Evolutionary conservation across 2,329 filamentous ascomycete species (phyloP), one percentile per base, ranked within the genome.

Genomic region (Aureobasidium namibiae): DNA sequence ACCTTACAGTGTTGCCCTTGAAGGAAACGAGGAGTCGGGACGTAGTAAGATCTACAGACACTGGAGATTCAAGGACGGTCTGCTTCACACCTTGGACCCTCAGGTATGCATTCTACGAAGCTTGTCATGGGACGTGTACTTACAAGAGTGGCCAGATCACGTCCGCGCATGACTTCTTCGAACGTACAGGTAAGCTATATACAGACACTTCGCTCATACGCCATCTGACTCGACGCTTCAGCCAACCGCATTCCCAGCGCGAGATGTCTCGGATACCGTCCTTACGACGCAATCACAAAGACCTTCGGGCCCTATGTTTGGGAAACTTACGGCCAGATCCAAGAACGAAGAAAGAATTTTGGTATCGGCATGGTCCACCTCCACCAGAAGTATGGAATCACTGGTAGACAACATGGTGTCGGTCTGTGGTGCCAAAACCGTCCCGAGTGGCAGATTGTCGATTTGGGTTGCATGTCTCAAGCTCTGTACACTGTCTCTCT

Each of bases 401-500:
- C 79, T 13, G 82, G 79, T 4, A 75, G 80, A 49, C 86, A 87
- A 69, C 87, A 88, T 70, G 89, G 87, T 56, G 79, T 95, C 63
- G 90, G 90, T 23, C 74, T 95, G 52, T 95, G 90, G 90, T 89
- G 88, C 68, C 88, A 90, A 73, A 95, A 95, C 74, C 81, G 90
- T 61, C 86, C 90, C 0, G 89, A 95, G 74, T 95, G 90, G 90
- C 89, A 95, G 77, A 85, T 95, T 62, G 83, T 86, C 59, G 85
- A 97, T 78, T 77, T 97, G 69, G 94, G 84, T 39, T 86, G 89
- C 70, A 85, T 89, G 76, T 94, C 91, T 13, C 94, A 97, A 73
- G 84, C 87, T 8, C 83, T 97, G 31, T 97, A 82, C 75, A 89
- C 88, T 23, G 91, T 99, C 59, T 96, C 92, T 5, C 86, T 99